Evolutionary conservation across 73 alveolate genomes (phyloP), one percentile per base, ranked within the genome.

Genomic region (Loxodes magnus): DNA sequence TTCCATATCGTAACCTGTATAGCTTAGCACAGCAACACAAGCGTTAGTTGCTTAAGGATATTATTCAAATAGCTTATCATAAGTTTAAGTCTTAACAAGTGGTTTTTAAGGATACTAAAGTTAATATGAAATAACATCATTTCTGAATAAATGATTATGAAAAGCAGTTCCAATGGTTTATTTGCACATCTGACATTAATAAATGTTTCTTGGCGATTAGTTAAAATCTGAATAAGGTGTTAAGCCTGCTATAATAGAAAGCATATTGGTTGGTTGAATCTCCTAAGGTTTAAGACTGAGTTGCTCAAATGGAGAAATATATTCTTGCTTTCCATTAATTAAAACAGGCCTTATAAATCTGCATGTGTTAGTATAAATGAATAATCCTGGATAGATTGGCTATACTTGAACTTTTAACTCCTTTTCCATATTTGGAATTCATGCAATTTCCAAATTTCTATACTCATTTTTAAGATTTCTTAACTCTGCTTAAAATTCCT

Each of bases 121-220:
- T 20, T 22, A 26, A 51, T 35, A 58, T 26, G 73, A 37, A 71
- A 87, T 91, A 68, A 84, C 88, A 73, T 91, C 99, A 38, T 74
- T 68, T 51, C 98, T 71, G 72, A 68, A 84, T 12, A 94, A 98
- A 60, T 83, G 88, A 59, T 88, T 89, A 72, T 86, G 96, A 74
- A 77, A 87, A 1, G 99, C 96, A 16, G 96, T 84, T 14, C 98
- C 98, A 98, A 96, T 91, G 9, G 99, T 96, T 84, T 96, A 94
- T 74, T 96, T 96, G 25, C 97, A 96, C 99, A 96, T 96, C 72
- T 94, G 90, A 74, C 98, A 95, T 61, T 92, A 95, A 78, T 94
- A 94, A 97, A 93, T 92, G 71, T 94, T 94, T 31, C 99, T 62
- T 0, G 98, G 98, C 34, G 96, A 78, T 69, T 96, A 90, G 79